A percentile compares a stretch with the other conserved stretches of the same genome.
phyloP scores from a whole-genome alignment of 2,329 filamentous ascomycete genomes.

The Penicillium sp. region DNA sequence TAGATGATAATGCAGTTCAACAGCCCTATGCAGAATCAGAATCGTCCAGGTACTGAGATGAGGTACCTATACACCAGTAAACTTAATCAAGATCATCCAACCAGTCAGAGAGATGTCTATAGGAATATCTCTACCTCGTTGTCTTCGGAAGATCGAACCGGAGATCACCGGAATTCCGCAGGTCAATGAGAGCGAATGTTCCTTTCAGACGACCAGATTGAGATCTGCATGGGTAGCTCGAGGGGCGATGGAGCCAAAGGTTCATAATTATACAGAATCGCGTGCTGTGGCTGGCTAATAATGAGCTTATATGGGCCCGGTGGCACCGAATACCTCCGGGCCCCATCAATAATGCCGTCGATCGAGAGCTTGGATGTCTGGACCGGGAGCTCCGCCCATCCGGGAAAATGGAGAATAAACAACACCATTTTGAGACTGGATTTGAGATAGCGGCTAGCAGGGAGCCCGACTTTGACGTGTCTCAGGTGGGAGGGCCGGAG shows the following conservation, averaged over 20 bases:
- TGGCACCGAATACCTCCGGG: slow-evolving; percentile 16
- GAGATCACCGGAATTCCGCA: slow-evolving; percentile 17
- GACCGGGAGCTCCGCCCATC: slow-evolving; percentile 2
- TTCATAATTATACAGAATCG: slow-evolving; percentile 2
- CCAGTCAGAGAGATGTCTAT: not conserved
- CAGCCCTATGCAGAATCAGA: not conserved
- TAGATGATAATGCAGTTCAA: not conserved
- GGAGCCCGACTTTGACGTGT: not conserved
- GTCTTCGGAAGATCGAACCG: slow-evolving; percentile 7
- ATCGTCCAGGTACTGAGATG: not conserved
- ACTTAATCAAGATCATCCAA: slow-evolving; percentile 3
- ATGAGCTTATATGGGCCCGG: slow-evolving; percentile 18
- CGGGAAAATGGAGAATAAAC: slow-evolving; percentile 5
- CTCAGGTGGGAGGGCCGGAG: not conserved
- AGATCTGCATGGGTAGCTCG: slow-evolving; percentile 18
- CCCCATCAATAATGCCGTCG: slow-evolving; percentile 17
- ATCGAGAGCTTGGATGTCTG: slow-evolving; percentile 12
- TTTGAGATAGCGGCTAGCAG: not conserved
- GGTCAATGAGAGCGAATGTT: not conserved
- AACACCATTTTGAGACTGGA: slow-evolving; percentile 6
- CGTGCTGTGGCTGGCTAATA: slow-evolving; percentile 17
- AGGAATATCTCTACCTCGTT: not conserved
- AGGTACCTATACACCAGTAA: not conserved
- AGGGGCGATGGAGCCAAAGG: slow-evolving; percentile 4
- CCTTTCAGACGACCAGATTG: slow-evolving; percentile 12